Evolutionary conservation across 176 grass and related monocot species (phyloP).

Genomic region (Chrysopogon serrulatus): DNA sequence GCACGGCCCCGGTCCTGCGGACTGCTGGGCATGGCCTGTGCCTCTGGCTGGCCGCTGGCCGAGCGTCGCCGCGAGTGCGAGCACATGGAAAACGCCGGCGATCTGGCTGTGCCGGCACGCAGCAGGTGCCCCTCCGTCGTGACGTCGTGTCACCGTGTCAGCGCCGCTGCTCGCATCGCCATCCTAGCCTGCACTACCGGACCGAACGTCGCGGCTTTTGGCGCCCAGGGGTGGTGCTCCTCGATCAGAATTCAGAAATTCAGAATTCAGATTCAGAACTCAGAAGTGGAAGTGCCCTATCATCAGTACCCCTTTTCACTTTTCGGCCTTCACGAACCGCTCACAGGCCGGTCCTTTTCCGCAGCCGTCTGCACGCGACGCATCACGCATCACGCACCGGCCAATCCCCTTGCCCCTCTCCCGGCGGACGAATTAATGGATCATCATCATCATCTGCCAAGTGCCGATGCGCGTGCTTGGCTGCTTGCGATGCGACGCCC

Average conservation of each 20-base stretch:
- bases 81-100: conserved; percentile 13
- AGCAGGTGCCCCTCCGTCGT: background rate
- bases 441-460: background rate
- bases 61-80: background rate
- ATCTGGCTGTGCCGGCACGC: too few species aligned
- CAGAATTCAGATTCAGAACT: background rate
- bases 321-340: conserved; percentile 23
- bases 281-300: background rate
- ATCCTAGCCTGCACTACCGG: background rate
- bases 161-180: background rate
- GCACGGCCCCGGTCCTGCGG: background rate
- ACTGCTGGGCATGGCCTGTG: background rate
- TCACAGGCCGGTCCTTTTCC: background rate
- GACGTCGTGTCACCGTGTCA: background rate
- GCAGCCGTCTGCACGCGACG: too few species aligned
- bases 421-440: background rate
- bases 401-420: background rate
- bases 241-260: background rate
- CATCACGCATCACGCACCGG: too few species aligned
- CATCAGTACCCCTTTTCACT: background rate
- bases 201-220: background rate
- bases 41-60: background rate
- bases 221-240: background rate
- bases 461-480: too few species aligned
- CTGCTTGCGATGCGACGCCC: background rate